phyloP scores from a whole-genome alignment of 2,329 filamentous ascomycete species.

The Knoxdaviesia capensis region DNA sequence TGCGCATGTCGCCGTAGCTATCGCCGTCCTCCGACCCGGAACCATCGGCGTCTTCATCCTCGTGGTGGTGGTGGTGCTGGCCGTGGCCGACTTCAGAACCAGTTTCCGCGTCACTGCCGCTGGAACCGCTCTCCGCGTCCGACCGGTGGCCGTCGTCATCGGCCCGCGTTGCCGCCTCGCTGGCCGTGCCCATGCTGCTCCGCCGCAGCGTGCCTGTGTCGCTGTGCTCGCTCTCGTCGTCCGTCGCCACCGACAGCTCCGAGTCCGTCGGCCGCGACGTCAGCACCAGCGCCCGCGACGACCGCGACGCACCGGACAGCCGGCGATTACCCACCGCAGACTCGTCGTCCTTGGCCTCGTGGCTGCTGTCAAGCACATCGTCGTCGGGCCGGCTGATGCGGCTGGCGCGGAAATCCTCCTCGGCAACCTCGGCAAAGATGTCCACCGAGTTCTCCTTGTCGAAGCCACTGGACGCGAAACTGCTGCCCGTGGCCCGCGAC shows the following conservation, averaged over 20 bases:
- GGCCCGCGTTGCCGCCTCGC: constrained; percentile 6
- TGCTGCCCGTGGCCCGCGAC: constrained; percentile 5
- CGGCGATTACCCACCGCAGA: too few species aligned
- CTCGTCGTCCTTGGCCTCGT: constrained; percentile 5
- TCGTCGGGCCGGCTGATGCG: constrained; percentile 2
- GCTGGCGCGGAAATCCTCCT: constrained; percentile 2
- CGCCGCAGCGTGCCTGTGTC: constrained; percentile 30
- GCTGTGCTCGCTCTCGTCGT: constrained; percentile 20
- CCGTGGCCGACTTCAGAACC: too few species aligned
- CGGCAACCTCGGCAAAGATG: constrained; percentile 33
- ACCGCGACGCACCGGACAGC: too few species aligned
- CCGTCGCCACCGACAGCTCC: constrained; percentile 2
- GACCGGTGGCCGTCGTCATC: constrained; percentile 16
- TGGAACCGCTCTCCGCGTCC: constrained; percentile 2
- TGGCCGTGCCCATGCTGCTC: constrained; percentile 25
- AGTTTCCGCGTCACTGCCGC: too few species aligned
- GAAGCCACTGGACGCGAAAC: constrained; percentile 22
- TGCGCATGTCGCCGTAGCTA: constrained; percentile 14
- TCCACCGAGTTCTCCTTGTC: constrained; percentile 49
- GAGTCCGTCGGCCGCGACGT: constrained; percentile 3
- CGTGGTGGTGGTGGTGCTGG: too few species aligned
- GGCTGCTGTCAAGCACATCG: constrained; percentile 1
- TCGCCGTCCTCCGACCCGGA: background rate
- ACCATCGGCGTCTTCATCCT: too few species aligned
- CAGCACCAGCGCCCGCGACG: background rate